Evolutionary conservation across 2,329 filamentous ascomycete genomes (phyloP).

Genomic region (Colletotrichum agaves): DNA sequence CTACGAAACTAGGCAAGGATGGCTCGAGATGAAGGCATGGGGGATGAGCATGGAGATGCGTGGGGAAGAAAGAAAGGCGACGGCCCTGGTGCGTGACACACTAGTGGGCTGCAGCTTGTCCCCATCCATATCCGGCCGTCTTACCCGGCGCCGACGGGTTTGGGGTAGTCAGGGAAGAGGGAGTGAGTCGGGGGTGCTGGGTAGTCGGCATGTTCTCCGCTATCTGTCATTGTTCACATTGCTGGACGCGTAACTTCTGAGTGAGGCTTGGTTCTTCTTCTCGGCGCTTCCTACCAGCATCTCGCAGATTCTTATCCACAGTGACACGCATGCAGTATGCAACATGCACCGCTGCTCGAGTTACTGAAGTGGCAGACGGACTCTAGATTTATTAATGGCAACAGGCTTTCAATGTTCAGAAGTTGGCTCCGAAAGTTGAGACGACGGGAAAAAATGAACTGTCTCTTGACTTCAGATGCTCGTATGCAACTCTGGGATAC

Average conservation of each 20-base stretch:
- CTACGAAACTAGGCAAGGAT: slow-evolving; percentile 25
- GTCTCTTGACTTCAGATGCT: slow-evolving; percentile 8
- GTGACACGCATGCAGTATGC: slow-evolving; percentile 3
- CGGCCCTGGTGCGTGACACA: slow-evolving; percentile 11
- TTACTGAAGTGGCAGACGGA: slow-evolving; percentile 14
- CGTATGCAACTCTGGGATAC: slow-evolving; percentile 1
- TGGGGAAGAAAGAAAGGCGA: slow-evolving; percentile 22
- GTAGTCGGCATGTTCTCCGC: slow-evolving; percentile 4
- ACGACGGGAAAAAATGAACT: slow-evolving; percentile 5
- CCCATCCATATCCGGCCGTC: slow-evolving; percentile 24
- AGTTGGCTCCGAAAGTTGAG: neutral
- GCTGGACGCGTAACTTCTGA: neutral
- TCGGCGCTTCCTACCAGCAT: neutral
- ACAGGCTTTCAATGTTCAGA: neutral
- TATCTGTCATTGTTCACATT: neutral
- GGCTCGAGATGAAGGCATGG: slow-evolving; percentile 19
- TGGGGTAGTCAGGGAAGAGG: slow-evolving; percentile 33
- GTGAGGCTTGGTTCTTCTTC: neutral
- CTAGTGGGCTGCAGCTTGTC: slow-evolving; percentile 29
- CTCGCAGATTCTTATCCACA: slow-evolving; percentile 21
- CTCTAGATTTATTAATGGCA: slow-evolving; percentile 6
- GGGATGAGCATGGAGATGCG: slow-evolving; percentile 35
- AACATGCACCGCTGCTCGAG: neutral
- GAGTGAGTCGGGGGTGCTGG: neutral
- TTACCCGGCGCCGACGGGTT: slow-evolving; percentile 12